A percentile compares a stretch with the other conserved stretches of the same genome.
These are phyloP conservation scores for Nissolia schottii DNA, from an alignment of 306 rosid species.

Conservation along the genomic window DNA sequence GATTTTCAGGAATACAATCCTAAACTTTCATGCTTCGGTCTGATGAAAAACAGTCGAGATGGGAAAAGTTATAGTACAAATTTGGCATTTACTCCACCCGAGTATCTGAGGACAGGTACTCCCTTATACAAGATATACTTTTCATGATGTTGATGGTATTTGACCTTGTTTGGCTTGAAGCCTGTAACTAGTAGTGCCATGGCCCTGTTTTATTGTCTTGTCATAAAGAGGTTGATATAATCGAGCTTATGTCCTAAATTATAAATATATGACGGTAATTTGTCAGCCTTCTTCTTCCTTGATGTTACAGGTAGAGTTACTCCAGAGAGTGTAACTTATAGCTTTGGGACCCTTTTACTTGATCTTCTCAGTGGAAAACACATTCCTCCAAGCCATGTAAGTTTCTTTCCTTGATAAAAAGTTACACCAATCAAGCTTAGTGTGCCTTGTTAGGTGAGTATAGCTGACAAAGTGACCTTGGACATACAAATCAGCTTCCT, in stretches of 20 bases:
- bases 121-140: not conserved
- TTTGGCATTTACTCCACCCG: constrained; percentile 94
- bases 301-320: constrained; percentile 75
- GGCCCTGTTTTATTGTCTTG: constrained; percentile 2
- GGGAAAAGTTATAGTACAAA: constrained; percentile 97
- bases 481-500: no score
- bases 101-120: constrained; percentile 86
- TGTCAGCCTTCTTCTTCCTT: constrained; percentile 13
- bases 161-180: not conserved
- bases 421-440: not conserved
- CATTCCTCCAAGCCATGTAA: constrained; percentile 98
- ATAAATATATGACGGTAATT: not conserved
- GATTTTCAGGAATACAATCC: constrained; percentile 79
- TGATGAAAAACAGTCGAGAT: constrained; percentile 97
- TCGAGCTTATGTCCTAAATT: not conserved
- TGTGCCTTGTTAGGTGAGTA: not conserved
- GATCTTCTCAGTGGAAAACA: constrained; percentile 98
- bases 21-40: constrained; percentile 92
- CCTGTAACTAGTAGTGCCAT: not conserved
- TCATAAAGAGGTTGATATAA: no score
- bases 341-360: constrained; percentile 93
- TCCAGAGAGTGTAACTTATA: constrained; percentile 86
- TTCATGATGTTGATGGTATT: not conserved
- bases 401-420: constrained; percentile 30
- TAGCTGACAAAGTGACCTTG: no score